A percentile compares a stretch with the other conserved stretches of the same genome.
phyloP scores from a whole-genome alignment of 805 yeast species.

The Sugiyamaella qingdaonensis region DNA sequence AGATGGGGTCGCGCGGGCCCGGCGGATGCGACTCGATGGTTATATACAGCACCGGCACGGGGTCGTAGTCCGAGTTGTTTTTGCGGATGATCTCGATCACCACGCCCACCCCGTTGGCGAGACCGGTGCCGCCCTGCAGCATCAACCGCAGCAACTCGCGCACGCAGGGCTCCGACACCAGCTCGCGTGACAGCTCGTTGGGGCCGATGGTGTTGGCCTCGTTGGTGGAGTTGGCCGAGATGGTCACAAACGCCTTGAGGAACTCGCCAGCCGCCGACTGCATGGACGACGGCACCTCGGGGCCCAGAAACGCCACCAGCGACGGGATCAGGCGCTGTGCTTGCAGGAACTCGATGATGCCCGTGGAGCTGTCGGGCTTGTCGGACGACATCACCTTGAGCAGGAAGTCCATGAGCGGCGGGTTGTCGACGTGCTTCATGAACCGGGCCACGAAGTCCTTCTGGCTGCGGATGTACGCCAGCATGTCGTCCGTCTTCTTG shows the following conservation, averaged over 20 bases:
- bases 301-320: conserved; percentile 65
- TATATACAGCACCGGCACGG: conserved; percentile 76
- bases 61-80: conserved; percentile 93
- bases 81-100: conserved; percentile 91
- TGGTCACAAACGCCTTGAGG: conserved; percentile 86
- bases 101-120: conserved; percentile 92
- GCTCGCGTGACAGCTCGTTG: conserved; percentile 84
- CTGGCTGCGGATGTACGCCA: conserved; percentile 63
- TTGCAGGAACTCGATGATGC: conserved; percentile 71
- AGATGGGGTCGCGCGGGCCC: conserved; percentile 85
- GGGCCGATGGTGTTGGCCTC: conserved; percentile 94
- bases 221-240: conserved; percentile 87
- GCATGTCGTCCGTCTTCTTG: conserved; percentile 79
- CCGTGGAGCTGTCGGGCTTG: conserved; percentile 84
- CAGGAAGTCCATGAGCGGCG: conserved; percentile 90
- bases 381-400: conserved; percentile 89
- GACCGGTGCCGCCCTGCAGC: conserved; percentile 73
- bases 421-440: conserved; percentile 82
- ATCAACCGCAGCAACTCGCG: conserved; percentile 67
- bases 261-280: conserved; percentile 96
- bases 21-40: conserved; percentile 90
- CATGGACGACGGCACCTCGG: conserved; percentile 60
- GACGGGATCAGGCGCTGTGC: conserved; percentile 70
- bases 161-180: conserved; percentile 72
- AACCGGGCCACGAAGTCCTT: conserved; percentile 72